Evolutionary conservation across 768 basidiomycete species (phyloP), one percentile per base, ranked within the genome.

Genomic region (Amanita phalloides): DNA sequence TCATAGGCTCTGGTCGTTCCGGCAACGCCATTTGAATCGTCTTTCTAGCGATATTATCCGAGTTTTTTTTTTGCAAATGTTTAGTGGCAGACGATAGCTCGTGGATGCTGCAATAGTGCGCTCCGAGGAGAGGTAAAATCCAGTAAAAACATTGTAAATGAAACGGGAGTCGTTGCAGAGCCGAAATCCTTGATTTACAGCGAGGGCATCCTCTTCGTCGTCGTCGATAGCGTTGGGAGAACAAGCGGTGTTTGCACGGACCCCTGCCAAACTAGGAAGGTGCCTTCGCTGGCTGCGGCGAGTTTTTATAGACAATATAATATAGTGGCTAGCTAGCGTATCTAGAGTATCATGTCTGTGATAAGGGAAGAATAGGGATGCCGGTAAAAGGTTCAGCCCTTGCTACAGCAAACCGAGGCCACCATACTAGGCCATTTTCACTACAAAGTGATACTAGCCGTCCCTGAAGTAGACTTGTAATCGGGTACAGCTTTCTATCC

Each of bases 1-100:
- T 90, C 88, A 90, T 90, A 10, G 85, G 84, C 67, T 77, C 76
- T 32, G 49, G 49, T 28, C 42, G 39, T 51, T 51, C 49, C 6
- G 49, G 28, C 2, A 51, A 36, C n/a, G 49, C 49, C 49, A 51
- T 51, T 8, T 26, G 26, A 39, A 38, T 10, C 3, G 20, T 17
- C 13, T 23, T 33, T 35, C 17, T 47, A 47, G 33, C 21, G 11
- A 48, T 26, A 8, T 26, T 32, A 21, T 20, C 6, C 13, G 20
- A 37, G 37, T 38, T 26, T 43, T 42, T 10, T n/a, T 17, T 17
- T 21, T 41, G 41, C 20, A 13, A 35, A 4, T 44, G n/a, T 20
- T 39, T 9, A 44, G 10, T 49, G 42, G 28, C 13, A 23, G 20
- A 36, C 4, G 32, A 3, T 26, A 8, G 39, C 21, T 35, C 6